These are phyloP conservation scores for Psilocybe azurescens DNA, from an alignment of 768 basidiomycete species.

Conservation along the genomic window DNA sequence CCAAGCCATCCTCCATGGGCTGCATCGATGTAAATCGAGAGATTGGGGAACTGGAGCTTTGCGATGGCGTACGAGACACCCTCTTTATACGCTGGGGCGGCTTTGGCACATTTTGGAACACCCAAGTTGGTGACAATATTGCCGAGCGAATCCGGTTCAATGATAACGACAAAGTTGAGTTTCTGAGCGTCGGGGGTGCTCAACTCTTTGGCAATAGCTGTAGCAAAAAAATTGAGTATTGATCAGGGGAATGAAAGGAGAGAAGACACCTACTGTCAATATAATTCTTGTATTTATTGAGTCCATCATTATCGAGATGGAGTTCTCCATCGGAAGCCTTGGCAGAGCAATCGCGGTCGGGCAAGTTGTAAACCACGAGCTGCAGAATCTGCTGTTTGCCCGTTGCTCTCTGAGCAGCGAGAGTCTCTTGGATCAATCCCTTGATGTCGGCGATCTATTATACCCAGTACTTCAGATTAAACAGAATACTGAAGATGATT, in stretches of 20 bases:
- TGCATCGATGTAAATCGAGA: conserved; percentile 36
- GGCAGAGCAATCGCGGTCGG: conserved; percentile 40
- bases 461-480: too few species aligned
- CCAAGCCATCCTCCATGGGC: conserved; percentile 41
- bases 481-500: too few species aligned
- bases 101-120: conserved; percentile 35
- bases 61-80: conserved; percentile 33
- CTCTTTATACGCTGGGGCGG: conserved; percentile 32
- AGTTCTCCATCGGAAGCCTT: conserved; percentile 38
- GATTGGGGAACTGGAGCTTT: conserved; percentile 31
- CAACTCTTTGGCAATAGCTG: conserved; percentile 24
- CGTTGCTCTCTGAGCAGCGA: conserved; percentile 11
- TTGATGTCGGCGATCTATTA: conserved; percentile 7
- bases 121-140: conserved; percentile 35
- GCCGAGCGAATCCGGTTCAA: conserved; percentile 40
- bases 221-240: not conserved
- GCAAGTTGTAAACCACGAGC: conserved; percentile 38
- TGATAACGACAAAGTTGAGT: conserved; percentile 31
- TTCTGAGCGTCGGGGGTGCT: conserved; percentile 22
- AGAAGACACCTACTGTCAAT: conserved; percentile 26
- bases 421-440: conserved; percentile 11
- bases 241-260: too few species aligned
- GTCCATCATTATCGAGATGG: conserved; percentile 30
- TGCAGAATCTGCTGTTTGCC: conserved; percentile 31
- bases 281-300: conserved; percentile 35